phyloP scores from a whole-genome alignment of 345 rosid species.

The Citrus mangshanensis region DNA sequence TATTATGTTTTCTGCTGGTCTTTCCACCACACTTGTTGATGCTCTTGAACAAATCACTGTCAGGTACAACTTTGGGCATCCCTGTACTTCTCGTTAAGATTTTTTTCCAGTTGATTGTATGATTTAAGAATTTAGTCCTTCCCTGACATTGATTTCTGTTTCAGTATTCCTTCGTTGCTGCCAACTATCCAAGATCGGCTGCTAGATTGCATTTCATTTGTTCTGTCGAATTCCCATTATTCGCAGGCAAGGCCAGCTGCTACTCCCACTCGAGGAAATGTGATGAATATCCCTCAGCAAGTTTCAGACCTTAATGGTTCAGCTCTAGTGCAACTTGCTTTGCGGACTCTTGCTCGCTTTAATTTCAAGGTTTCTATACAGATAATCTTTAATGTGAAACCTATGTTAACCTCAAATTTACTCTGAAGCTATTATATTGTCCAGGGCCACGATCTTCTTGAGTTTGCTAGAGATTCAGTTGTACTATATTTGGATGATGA shows the following conservation, averaged over 20 bases:
- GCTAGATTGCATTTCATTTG: constrained; percentile 72
- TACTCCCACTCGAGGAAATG: constrained; percentile 54
- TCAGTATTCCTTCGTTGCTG: constrained; percentile 89
- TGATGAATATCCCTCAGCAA: constrained; percentile 49
- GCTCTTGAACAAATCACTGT: constrained; percentile 84
- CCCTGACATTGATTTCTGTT: constrained; percentile 12
- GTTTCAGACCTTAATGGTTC: constrained; percentile 65
- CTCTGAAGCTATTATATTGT: constrained; percentile 28
- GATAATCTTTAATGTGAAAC: constrained; percentile 4
- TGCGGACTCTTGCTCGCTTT: constrained; percentile 92
- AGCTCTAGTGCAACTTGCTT: constrained; percentile 86
- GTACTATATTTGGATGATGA: constrained; percentile 87
- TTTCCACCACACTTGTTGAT: constrained; percentile 79
- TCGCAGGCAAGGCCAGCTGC: constrained; percentile 64
- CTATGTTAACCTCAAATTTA: constrained; percentile 1
- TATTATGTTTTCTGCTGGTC: constrained; percentile 84
- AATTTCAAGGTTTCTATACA: constrained; percentile 70
- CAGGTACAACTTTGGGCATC: constrained; percentile 41
- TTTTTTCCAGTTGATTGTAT: constrained; percentile 3
- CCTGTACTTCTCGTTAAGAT: constrained; percentile 7
- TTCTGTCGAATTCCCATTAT: constrained; percentile 76
- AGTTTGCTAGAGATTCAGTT: constrained; percentile 89
- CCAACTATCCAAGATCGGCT: constrained; percentile 84
- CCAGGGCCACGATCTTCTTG: constrained; percentile 83
- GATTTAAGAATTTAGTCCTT: not conserved